A percentile compares a stretch with the other conserved stretches of the same genome.
Conservation (phyloP, 306 rosid species). For the Hippophae rhamnoides region DNA sequence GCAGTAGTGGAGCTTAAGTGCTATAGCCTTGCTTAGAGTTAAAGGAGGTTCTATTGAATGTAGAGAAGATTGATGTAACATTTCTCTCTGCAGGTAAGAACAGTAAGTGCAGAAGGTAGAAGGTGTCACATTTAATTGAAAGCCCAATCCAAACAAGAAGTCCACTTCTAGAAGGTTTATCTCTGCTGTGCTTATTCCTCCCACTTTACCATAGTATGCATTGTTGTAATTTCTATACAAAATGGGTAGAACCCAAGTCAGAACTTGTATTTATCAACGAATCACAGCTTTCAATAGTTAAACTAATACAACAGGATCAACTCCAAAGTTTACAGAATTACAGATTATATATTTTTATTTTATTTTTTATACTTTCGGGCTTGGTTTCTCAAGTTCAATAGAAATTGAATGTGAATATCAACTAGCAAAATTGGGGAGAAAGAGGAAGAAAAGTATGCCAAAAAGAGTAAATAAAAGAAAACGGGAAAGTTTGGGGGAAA, state of each 20-base stretch:
- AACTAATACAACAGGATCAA: not conserved
- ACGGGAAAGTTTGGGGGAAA: no score
- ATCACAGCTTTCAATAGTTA: not conserved
- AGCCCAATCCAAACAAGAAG: conserved; percentile 75
- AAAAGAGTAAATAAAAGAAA: no score
- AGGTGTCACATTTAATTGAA: conserved; percentile 62
- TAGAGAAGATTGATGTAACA: conserved; percentile 49
- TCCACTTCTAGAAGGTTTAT: conserved; percentile 83
- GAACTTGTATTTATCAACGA: not conserved
- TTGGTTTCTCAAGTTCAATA: no score
- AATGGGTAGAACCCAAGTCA: not conserved
- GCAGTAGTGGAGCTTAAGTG: conserved; percentile 39
- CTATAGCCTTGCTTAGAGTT: conserved; percentile 22
- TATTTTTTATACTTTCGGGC: not conserved
- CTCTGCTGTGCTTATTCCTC: conserved; percentile 78
- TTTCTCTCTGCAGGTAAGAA: conserved; percentile 54
- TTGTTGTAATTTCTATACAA: conserved; percentile 71
- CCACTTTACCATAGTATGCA: conserved; percentile 91
- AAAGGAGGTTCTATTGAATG: conserved; percentile 33
- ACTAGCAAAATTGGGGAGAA: no score
- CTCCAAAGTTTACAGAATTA: not conserved
- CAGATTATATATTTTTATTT: not conserved
- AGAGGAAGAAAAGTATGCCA: no score
- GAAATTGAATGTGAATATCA: no score
- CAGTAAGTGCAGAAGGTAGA: conserved; percentile 54